These are phyloP conservation scores for Salicornia ramosissima DNA, from an alignment of 148 eudicot genomes.

Conservation along the genomic window DNA sequence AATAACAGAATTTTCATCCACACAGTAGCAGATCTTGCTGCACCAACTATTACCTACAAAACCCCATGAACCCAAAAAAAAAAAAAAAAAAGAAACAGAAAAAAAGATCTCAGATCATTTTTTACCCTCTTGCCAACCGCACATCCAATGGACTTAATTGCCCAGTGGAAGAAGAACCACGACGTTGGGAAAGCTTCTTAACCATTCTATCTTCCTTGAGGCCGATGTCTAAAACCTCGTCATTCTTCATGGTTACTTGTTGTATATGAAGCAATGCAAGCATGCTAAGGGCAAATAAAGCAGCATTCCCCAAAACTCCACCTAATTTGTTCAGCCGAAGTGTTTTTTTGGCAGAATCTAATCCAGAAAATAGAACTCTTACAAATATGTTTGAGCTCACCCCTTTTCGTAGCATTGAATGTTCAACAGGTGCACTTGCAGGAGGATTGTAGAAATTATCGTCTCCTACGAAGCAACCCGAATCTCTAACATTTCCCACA, in stretches of 20 bases:
- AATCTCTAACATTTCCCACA: conserved; percentile 65
- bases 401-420: conserved; percentile 28
- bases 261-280: conserved; percentile 72
- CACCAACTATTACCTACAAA: conserved; percentile 15
- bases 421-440: conserved; percentile 34
- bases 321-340: conserved; percentile 58
- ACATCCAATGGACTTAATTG: conserved; percentile 51
- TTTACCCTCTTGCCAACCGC: conserved; percentile 77
- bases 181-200: conserved; percentile 28
- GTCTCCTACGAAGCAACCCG: conserved; percentile 43
- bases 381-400: conserved; percentile 39
- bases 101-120: background rate
- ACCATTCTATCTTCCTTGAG: conserved; percentile 34
- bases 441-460: conserved; percentile 40
- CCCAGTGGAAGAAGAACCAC: conserved; percentile 28
- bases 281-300: conserved; percentile 82
- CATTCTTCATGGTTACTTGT: conserved; percentile 41
- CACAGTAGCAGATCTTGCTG: background rate
- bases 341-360: conserved; percentile 46
- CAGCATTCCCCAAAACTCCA: conserved; percentile 79
- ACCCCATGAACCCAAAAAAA: conserved; percentile 10
- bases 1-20: background rate
- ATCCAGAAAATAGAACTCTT: conserved; percentile 42
- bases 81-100: too few relatives aligned
- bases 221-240: conserved; percentile 25